Evolutionary conservation across 2,329 filamentous ascomycete species (phyloP).

Genomic region (Paraphaeosphaeria sporulosa): DNA sequence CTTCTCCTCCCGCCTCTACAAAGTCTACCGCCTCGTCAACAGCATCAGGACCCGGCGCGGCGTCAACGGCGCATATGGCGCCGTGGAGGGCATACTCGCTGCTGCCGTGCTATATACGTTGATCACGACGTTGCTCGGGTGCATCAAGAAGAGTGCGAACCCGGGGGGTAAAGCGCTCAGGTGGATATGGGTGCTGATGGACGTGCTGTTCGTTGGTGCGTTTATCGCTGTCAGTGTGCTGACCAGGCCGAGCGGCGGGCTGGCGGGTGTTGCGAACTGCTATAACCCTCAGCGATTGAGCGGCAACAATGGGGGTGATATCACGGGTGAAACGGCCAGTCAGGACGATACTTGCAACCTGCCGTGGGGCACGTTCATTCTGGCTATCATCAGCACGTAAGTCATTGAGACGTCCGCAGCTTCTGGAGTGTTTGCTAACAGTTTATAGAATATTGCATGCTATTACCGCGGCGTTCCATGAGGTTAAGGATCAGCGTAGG

Average conservation of each 20-base stretch:
- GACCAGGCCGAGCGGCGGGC: constrained; percentile 47
- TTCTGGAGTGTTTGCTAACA: constrained; percentile 19
- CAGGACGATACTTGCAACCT: constrained; percentile 47
- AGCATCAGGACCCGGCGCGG: constrained; percentile 35
- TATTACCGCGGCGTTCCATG: constrained; percentile 53
- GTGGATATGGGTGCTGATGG: constrained; percentile 52
- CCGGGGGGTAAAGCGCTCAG: constrained; percentile 43
- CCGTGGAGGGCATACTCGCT: constrained; percentile 56
- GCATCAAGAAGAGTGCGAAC: constrained; percentile 42
- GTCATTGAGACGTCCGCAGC: constrained; percentile 22
- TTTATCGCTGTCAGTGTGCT: constrained; percentile 56
- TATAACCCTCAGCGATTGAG: constrained; percentile 24
- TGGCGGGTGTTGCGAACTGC: constrained; percentile 45
- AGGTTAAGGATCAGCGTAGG: constrained; percentile 38
- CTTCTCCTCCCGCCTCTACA: constrained; percentile 53
- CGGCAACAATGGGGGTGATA: constrained; percentile 11
- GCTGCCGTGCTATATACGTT: constrained; percentile 56
- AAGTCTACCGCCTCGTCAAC: constrained; percentile 51
- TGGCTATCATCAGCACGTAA: constrained; percentile 57
- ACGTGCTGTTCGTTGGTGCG: constrained; percentile 45
- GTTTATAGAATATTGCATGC: constrained; percentile 48
- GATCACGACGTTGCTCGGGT: constrained; percentile 45
- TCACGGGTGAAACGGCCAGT: constrained; percentile 24
- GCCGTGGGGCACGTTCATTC: constrained; percentile 54
- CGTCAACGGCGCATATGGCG: constrained; percentile 44